Percentiles rank a stretch among this genome's conserved stretches.
Evolutionary conservation across 352 stramenopile species (phyloP).

Genomic region (Globisporangium solare): DNA sequence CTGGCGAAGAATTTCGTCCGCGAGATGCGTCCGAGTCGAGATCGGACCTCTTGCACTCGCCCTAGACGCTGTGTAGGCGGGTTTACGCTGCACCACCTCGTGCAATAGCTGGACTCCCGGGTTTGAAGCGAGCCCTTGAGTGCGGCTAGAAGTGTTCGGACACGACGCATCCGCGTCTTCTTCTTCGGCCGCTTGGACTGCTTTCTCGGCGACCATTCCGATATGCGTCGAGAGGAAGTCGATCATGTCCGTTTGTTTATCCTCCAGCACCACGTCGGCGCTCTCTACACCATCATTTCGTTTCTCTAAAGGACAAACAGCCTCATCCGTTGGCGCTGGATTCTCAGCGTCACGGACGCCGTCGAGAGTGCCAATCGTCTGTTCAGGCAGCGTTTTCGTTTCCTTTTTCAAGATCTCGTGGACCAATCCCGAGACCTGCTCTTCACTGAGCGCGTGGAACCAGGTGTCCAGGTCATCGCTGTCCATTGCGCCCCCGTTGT

Average conservation of each 20-base stretch:
- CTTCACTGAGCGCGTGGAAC: constrained; percentile 36
- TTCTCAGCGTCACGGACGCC: not conserved
- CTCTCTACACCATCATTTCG: not conserved
- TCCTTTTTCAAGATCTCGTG: constrained; percentile 36
- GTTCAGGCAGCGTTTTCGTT: not conserved
- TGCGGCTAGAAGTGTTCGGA: no score
- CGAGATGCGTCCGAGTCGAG: constrained; percentile 6
- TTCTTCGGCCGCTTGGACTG: constrained; percentile 17
- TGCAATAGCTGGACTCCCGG: no score
- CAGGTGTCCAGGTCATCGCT: constrained; percentile 17
- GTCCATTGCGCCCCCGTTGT: not conserved
- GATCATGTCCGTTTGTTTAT: constrained; percentile 29
- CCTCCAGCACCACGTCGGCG: not conserved
- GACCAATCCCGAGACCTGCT: constrained; percentile 40
- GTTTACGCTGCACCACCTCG: no score
- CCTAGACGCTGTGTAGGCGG: no score
- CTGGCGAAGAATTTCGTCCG: not conserved
- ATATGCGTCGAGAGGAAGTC: constrained; percentile 13
- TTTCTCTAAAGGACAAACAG: not conserved
- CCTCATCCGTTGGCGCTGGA: not conserved
- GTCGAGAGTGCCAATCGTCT: no score
- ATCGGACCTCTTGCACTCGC: no score
- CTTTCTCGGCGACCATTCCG: constrained; percentile 20
- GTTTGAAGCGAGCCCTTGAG: not conserved
- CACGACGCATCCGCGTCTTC: not conserved